Percentiles rank a stretch among this genome's conserved stretches.
Evolutionary conservation across 75 land plant species (phyloP).

Genomic region (Cupressus sempervirens): DNA sequence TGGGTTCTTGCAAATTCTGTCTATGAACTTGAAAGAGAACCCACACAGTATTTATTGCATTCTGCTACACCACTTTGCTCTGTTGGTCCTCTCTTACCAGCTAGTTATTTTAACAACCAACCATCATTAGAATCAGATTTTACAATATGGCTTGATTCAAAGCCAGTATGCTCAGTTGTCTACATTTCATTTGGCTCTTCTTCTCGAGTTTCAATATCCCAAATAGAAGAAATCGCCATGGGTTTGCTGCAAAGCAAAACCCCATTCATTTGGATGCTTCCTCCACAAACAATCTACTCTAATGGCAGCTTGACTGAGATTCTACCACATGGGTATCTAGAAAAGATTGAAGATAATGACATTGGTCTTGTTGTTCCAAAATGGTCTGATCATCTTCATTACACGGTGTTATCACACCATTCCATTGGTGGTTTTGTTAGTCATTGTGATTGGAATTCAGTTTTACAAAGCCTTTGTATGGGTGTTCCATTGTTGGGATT

Average conservation of each 20-base stretch:
- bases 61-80: conserved; percentile 1
- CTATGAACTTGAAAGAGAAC: conserved; percentile 1
- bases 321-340: background rate
- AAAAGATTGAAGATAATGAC: background rate
- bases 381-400: conserved; percentile 9
- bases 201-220: conserved; percentile 24
- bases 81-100: background rate
- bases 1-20: conserved; percentile 6
- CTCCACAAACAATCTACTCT: background rate
- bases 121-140: conserved; percentile 34
- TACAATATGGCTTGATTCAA: conserved; percentile 34
- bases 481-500: background rate
- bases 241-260: conserved; percentile 29
- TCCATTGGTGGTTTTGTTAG: background rate
- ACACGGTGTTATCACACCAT: conserved; percentile 19
- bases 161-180: conserved; percentile 32
- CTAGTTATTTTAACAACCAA: background rate
- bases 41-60: conserved; percentile 8
- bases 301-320: background rate
- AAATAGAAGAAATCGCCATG: conserved; percentile 32
- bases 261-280: conserved; percentile 47
- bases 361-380: background rate
- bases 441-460: background rate
- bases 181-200: conserved; percentile 52
- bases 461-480: background rate